Percentiles rank a stretch among this genome's conserved stretches.
Conservation (phyloP, 169 alveolate species). For the Pseudocohnilembus persalinus region DNA sequence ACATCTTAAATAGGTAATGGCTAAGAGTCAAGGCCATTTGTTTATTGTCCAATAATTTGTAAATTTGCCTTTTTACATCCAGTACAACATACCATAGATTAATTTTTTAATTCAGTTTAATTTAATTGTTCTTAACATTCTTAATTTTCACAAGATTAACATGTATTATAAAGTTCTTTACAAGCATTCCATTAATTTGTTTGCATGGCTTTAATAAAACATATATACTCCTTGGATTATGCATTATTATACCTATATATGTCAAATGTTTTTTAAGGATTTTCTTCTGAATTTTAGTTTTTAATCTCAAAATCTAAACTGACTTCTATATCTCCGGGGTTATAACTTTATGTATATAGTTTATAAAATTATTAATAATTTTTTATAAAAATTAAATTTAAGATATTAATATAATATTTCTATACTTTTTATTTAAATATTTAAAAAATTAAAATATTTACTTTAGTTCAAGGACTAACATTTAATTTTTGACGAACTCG, state of each 20-base stretch:
- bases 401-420: no score
- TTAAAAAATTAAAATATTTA: no score
- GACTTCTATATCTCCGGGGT: background rate
- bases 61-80: background rate
- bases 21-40: background rate
- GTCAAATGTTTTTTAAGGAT: background rate
- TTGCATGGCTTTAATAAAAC: background rate
- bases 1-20: background rate
- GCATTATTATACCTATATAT: background rate
- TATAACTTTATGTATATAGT: background rate
- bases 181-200: background rate
- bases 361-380: no score
- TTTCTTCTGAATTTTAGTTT: background rate
- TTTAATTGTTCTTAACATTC: background rate
- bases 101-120: background rate
- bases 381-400: no score
- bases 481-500: background rate
- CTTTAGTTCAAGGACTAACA: background rate
- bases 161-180: no score
- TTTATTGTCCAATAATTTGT: no score
- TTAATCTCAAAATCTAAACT: background rate
- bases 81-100: background rate
- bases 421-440: no score
- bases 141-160: background rate
- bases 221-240: background rate